These are phyloP conservation scores for Cladosporium sp. DNA, from an alignment of 2,329 filamentous ascomycete genomes.

Conservation along the genomic window DNA sequence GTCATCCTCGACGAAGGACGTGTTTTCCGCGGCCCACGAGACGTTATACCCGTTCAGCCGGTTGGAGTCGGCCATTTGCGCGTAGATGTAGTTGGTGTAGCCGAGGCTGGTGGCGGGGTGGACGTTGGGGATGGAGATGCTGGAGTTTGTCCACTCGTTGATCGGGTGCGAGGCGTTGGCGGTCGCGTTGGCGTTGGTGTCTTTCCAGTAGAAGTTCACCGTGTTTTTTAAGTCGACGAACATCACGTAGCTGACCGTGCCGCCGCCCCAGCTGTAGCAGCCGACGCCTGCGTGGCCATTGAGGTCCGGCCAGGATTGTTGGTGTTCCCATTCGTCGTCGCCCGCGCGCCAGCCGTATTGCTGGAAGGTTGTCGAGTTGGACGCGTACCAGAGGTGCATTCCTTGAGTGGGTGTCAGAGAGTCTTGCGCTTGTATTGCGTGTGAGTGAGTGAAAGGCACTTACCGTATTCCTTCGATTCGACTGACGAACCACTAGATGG, in stretches of 20 bases:
- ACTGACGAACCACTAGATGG: constrained; percentile 16
- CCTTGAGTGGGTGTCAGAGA: constrained; percentile 20
- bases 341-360: constrained; percentile 40
- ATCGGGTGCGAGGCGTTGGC: constrained; percentile 34
- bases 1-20: constrained; percentile 26
- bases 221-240: constrained; percentile 36
- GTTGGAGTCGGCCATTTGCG: constrained; percentile 32
- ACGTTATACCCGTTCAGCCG: constrained; percentile 38
- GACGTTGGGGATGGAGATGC: constrained; percentile 32
- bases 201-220: constrained; percentile 42
- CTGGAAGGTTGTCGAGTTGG: constrained; percentile 36
- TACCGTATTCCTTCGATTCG: background rate
- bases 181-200: constrained; percentile 33
- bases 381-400: constrained; percentile 43
- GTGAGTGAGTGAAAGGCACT: background rate
- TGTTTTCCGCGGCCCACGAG: constrained; percentile 36
- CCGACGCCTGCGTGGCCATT: constrained; percentile 43
- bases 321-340: constrained; percentile 32
- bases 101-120: constrained; percentile 37
- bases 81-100: constrained; percentile 41
- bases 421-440: too few relatives aligned
- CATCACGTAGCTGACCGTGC: constrained; percentile 40
- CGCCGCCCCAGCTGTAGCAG: constrained; percentile 40
- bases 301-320: constrained; percentile 34
- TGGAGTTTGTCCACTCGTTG: constrained; percentile 35